These are phyloP conservation scores for Starmerella riodocensis DNA, from an alignment of 805 yeast genomes.

Conservation along the genomic window DNA sequence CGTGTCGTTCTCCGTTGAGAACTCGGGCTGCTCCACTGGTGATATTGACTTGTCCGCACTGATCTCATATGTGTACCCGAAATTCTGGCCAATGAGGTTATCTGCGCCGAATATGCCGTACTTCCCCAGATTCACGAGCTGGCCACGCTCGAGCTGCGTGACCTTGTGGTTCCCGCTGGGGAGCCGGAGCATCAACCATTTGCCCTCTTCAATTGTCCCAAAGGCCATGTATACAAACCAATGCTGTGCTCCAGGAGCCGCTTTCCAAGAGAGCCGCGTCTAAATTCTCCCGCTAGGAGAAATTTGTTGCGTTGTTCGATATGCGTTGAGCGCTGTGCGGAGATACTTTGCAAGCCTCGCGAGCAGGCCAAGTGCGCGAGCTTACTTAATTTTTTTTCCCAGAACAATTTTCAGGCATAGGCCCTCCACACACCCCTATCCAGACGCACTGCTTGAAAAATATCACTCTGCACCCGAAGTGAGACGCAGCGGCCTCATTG, in stretches of 20 bases:
- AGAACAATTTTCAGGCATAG: neutral
- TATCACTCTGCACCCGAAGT: neutral
- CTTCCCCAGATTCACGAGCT: slow-evolving; percentile 66
- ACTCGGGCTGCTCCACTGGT: slow-evolving; percentile 23
- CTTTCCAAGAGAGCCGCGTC: neutral
- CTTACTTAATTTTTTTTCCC: slow-evolving; percentile 11
- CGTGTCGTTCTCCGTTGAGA: slow-evolving; percentile 28
- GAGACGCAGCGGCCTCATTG: too few species aligned
- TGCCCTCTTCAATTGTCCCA: slow-evolving; percentile 33
- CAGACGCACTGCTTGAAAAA: too few species aligned
- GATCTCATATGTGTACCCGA: slow-evolving; percentile 84
- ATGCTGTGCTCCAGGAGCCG: too few species aligned
- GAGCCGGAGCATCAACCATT: slow-evolving; percentile 51
- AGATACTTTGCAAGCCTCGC: too few species aligned
- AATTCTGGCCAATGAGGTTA: slow-evolving; percentile 64
- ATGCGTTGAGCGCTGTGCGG: too few species aligned
- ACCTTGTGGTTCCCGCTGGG: slow-evolving; percentile 75
- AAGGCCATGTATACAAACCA: too few species aligned
- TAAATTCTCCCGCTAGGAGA: neutral
- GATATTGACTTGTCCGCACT: slow-evolving; percentile 34
- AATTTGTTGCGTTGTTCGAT: too few species aligned
- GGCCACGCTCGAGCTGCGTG: slow-evolving; percentile 49
- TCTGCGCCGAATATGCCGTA: slow-evolving; percentile 75
- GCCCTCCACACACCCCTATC: neutral
- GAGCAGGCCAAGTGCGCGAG: neutral